Percentiles rank a stretch among this genome's conserved stretches.
Conservation (phyloP, 2,329 filamentous ascomycete species). For the Cryphonectria carpinicola region DNA sequence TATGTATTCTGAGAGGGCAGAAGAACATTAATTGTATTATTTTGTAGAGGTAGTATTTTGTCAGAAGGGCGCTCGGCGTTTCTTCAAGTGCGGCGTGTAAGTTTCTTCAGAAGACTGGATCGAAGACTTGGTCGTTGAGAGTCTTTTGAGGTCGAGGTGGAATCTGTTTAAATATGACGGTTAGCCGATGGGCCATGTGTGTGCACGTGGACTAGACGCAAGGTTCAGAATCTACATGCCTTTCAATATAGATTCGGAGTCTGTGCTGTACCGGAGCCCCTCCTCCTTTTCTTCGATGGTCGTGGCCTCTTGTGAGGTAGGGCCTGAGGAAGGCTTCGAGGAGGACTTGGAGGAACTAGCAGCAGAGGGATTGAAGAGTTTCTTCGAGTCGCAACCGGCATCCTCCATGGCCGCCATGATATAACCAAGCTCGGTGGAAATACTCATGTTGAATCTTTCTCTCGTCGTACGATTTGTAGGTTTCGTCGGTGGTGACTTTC, state of each 20-base stretch:
- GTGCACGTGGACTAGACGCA: not conserved
- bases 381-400: not conserved
- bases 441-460: not conserved
- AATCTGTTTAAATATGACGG: not conserved
- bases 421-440: constrained; percentile 17
- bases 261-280: constrained; percentile 20
- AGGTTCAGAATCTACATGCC: not conserved
- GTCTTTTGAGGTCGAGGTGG: not conserved
- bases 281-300: not conserved
- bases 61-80: not conserved
- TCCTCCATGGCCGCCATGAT: constrained; percentile 28
- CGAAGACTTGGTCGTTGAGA: not conserved
- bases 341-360: not conserved
- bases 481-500: not conserved
- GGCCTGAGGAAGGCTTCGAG: not conserved
- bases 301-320: not conserved
- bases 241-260: constrained; percentile 19
- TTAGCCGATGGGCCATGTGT: not conserved
- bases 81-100: constrained; percentile 3
- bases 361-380: constrained; percentile 1
- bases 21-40: not conserved
- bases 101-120: constrained; percentile 10
- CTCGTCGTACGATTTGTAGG: not conserved
- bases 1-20: not conserved
- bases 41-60: not conserved